Evolutionary conservation across 139 green algal species (phyloP), one percentile per base, ranked within the genome.

Genomic region (Chlorella sp.): DNA sequence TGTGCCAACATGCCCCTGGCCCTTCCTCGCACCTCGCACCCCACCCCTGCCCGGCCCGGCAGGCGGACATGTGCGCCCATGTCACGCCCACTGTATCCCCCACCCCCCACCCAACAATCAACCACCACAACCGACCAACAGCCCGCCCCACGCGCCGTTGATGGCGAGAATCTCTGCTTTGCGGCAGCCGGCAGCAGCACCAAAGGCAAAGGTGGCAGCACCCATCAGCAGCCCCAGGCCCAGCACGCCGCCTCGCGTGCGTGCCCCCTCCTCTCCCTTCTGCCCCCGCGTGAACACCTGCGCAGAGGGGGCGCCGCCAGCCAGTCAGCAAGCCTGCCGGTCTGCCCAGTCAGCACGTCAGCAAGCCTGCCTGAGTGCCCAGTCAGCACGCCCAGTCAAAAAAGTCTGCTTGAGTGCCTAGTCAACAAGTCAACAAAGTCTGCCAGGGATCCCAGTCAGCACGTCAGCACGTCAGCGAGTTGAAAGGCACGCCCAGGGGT

Each of bases 141-240:
- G 19, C 48, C 48, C 5, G 57, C 22, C 34, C 12, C 92, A 89
- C 79, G 94, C 95, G 86, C 97, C 96, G 85, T 97, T 96, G 86
- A 98, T 98, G 3, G 96, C 96, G 22, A 98, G 91, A 37, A 98
- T 97, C 84, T 98, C 96, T 0, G 95, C 95, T 34, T 91, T 96
- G 0, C 24, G 80, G 92, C 94, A 97, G n/a, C 95, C 95, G 1
- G 73, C 78, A 0, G 71, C 85, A n/a, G 34, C 36, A n/a, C 92
- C 96, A 86, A 94, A 90, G 32, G 92, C 93, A 77, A 98, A 96
- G 12, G 93, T 93, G 14, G 96, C 94, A 1, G 86, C 92, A 14
- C 92, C 95, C 48, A 98, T 86, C 3, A 97, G 90, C 79, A 97
- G 88, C 0, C 96, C 95, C 85, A 98, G 89, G 0, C 96, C 96